Evolutionary conservation across 2,329 filamentous ascomycete species (phyloP), one percentile per base, ranked within the genome.

Genomic region (Plenodomus biglobosus): DNA sequence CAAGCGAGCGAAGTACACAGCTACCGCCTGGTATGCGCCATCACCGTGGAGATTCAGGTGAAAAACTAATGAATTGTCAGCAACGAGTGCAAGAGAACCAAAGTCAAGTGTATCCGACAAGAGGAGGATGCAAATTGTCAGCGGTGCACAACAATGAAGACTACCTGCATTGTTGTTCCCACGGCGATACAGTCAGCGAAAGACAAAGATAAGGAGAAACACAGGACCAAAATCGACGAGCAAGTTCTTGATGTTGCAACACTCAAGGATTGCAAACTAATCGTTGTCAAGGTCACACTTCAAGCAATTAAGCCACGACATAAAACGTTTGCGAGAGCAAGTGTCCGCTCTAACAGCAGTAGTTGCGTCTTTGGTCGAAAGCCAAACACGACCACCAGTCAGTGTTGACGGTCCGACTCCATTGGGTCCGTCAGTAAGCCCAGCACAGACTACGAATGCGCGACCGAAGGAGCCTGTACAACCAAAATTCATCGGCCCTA

Each of bases 1-100:
- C 20, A 61, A 61, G 35, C 56, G 58, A 30, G 58, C 56, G 3
- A 61, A 61, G 30, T 61, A 61, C 34, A 54, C 58, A 6, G 47
- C 52, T 34, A 44, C 54, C 21, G 56, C 58, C 16, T 61, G 58
- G 58, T 61, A 44, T 10, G 41, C 37, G n/a, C 37, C n/a, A 15
- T 8, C 10, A 2, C 17, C 30, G 38, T 2, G 8, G 3, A 11
- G n/a, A 8, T 38, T 3, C 11, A 19, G 1, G 11, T 10, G 37
- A 17, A 46, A 52, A 38, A 57, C n/a, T 1, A 21, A 24, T 24
- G 10, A 5, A 24, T 24, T 22, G 8, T 15, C 17, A 61, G 58
- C 27, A 61, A 59, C 39, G 52, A 61, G 34, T 61, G 56, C 21
- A 61, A 59, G 22, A 42, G 54, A 21, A 52, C 46, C 7, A 61